Evolutionary conservation across 192 early-diverging fungal species (phyloP), one percentile per base, ranked within the genome.

Genomic region (Martensiomyces pterosporus): DNA sequence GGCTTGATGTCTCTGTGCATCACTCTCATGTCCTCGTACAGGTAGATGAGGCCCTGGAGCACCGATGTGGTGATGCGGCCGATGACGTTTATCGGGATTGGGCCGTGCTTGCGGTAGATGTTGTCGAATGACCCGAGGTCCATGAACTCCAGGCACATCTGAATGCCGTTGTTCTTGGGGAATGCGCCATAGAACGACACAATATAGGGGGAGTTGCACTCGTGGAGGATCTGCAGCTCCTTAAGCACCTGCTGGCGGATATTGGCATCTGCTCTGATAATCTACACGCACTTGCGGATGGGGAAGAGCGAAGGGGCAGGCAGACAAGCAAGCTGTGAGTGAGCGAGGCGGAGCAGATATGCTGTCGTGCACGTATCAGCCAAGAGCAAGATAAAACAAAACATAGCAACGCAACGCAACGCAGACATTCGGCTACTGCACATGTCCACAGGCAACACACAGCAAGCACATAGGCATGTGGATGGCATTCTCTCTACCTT

Each of bases 81-180:
- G 24, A 96, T 64, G 14, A 95, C 82, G 49, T 87, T 85, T 57
- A 96, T 85, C 3, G 89, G 87, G 53, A 99, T 85, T 4, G 91
- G 83, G 0, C 94, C 94, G 52, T 83, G 79, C 71, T 91, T 90
- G 58, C 88, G 87, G 60, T 94, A 97, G 42, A 99, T 90, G 12
- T 79, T 69, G 50, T 99, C 94, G 38, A 99, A 79, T 7, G 94
- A 90, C 16, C 91, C 85, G 22, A 90, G 77, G 62, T 94, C 88
- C 92, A 98, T 96, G 64, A 84, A 97, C 77, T 98, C 97, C 88
- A 99, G 90, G 70, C 93, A 97, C 55, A 97, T 90, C 17, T 84
- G 89, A 49, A 99, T 85, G 27, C 82, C 84, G 26, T 79, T 80
- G 23, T 89, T 88, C 47, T 80, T 83, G 49, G 86, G 76, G 55